A percentile compares a stretch with the other conserved stretches of the same genome.
These are phyloP conservation scores for Cladosporium sp. DNA, from an alignment of 2,329 filamentous ascomycete genomes.

Conservation along the genomic window DNA sequence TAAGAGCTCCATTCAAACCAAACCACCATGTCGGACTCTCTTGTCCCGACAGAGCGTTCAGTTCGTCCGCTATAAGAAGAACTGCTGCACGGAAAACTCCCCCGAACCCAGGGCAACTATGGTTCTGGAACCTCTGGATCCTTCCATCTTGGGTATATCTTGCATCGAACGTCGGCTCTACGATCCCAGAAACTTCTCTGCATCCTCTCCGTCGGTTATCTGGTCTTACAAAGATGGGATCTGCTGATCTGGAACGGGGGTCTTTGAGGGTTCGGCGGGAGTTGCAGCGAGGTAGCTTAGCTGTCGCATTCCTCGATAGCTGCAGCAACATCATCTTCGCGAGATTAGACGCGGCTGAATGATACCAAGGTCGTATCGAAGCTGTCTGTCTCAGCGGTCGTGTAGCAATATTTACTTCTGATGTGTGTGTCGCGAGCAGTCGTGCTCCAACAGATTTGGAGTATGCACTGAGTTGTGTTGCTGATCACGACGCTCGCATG, in stretches of 20 bases:
- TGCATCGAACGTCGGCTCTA: constrained; percentile 6
- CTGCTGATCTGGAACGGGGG: neutral
- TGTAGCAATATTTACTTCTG: neutral
- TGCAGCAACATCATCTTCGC: neutral
- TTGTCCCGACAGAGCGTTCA: neutral
- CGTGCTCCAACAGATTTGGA: neutral
- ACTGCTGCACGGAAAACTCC: neutral
- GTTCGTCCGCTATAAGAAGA: neutral
- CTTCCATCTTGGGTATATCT: neutral
- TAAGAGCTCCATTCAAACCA: neutral
- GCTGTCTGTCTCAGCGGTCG: constrained; percentile 15
- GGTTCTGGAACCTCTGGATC: neutral
- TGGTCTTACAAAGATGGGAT: neutral
- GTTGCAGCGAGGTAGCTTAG: neutral
- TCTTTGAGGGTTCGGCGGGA: neutral
- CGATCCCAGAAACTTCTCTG: neutral
- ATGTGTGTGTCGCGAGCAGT: neutral
- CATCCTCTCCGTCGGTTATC: neutral
- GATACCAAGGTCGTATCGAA: neutral
- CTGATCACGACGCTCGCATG: neutral
- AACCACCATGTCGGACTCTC: neutral
- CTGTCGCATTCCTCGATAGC: constrained; percentile 2
- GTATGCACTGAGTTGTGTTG: neutral
- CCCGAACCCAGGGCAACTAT: neutral
- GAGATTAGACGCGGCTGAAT: neutral